Evolutionary conservation across 306 rosid genomes (phyloP), one percentile per base, ranked within the genome.

Genomic region (Aeschynomene evenia): DNA sequence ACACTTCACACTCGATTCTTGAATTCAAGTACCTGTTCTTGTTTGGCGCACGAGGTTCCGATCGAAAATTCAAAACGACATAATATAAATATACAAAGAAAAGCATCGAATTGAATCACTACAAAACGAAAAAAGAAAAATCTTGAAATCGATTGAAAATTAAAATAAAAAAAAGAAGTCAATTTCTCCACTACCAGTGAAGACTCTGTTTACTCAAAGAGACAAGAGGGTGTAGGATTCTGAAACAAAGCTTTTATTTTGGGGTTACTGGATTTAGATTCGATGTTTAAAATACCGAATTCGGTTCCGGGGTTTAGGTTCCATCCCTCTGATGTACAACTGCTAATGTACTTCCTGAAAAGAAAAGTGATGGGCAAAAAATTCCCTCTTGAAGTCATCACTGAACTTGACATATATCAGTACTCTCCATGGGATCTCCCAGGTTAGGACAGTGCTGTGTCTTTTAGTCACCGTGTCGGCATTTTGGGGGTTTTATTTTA

Each of bases 341-440:
- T 92, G 50, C 70, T 87, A 5, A 36, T 23, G 48, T 87, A 43
- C 76, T 85, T 79, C 81, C 75, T 89, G 22, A 84, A 87, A 83
- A 85, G 83, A 70, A 92, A 87, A 79, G 70, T 92, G 2, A 31
- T 48, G 50, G 81, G 83, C 10, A 84, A 68, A 50, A 87, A 43
- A 33, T 29, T 79, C 15, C 63, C 6, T 29, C 0, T 39, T 54
- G 72, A 70, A 5, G 79, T 76, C 5, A 73, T 92, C 33, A 34
- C 90, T 7, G 96, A 89, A 79, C 71, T 89, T 49, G 84, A 89
- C 71, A 73, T 92, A 2, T 87, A 87, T 80, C 84, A 89, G 63
- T 75, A 63, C 22, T 67, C 79, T 33, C 95, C 98, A 4, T 87
- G 91, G 92, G 92, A 87, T 64, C 96, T 92, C 42, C 92, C 90